A percentile compares a stretch with the other conserved stretches of the same genome.
Evolutionary conservation across 805 yeast genomes (phyloP).

Genomic region (Saccharomycopsis javanensis): DNA sequence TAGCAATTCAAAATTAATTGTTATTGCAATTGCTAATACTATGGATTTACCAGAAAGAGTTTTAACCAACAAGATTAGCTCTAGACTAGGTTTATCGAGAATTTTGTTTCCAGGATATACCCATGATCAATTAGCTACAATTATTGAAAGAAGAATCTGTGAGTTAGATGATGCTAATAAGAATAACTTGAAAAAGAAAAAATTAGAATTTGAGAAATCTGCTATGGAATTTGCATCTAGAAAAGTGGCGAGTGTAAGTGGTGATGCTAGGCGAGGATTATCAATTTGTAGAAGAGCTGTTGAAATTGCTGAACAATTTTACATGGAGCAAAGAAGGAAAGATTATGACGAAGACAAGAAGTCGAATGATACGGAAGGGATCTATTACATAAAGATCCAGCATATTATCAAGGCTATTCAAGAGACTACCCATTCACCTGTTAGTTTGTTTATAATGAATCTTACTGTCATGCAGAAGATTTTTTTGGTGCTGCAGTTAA

Average conservation of each 20-base stretch:
- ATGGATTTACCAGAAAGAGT: constrained; percentile 94
- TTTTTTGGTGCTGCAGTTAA: constrained; percentile 56
- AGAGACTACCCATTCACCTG: constrained; percentile 71
- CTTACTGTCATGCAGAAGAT: constrained; percentile 65
- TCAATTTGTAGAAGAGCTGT: constrained; percentile 83
- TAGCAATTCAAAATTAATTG: constrained; percentile 65
- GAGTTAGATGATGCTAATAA: constrained; percentile 39
- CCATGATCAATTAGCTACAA: constrained; percentile 62
- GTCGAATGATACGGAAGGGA: constrained; percentile 28
- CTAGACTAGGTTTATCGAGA: constrained; percentile 81
- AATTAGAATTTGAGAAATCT: constrained; percentile 45
- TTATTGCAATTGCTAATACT: constrained; percentile 91
- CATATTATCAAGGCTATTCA: constrained; percentile 74
- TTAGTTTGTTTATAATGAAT: constrained; percentile 44
- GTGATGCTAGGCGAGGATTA: constrained; percentile 92
- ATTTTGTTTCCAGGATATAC: constrained; percentile 86
- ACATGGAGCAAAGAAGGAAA: constrained; percentile 27
- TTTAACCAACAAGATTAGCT: constrained; percentile 78
- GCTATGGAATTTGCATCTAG: constrained; percentile 89
- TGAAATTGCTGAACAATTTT: constrained; percentile 70
- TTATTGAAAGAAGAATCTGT: constrained; percentile 50
- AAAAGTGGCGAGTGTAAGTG: constrained; percentile 92
- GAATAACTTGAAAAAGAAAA: constrained; percentile 30
- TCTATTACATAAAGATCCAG: constrained; percentile 51
- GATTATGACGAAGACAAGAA: constrained; percentile 4